Evolutionary conservation across 202 grass and related monocot genomes (phyloP).

Genomic region (Setaria viridis): DNA sequence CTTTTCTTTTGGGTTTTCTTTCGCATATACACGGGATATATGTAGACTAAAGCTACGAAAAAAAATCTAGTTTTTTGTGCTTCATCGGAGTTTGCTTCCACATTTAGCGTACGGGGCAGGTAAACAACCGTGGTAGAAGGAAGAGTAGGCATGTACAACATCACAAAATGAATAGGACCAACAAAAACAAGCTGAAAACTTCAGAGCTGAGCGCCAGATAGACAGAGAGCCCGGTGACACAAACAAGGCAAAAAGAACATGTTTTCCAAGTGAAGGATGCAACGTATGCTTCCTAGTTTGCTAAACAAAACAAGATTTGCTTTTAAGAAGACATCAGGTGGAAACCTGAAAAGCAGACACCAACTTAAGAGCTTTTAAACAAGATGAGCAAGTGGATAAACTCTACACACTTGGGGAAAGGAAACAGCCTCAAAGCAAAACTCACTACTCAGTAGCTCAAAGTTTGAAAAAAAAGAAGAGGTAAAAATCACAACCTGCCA

Average conservation of each 20-base stretch:
- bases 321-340: constrained; percentile 19
- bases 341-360: constrained; percentile 1
- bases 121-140: neutral
- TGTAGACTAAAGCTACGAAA: neutral
- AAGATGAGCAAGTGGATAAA: neutral
- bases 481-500: neutral
- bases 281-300: constrained; percentile 17
- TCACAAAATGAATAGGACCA: constrained; percentile 4
- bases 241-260: neutral
- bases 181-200: neutral
- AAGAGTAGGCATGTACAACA: neutral
- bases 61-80: constrained; percentile 13
- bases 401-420: neutral
- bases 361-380: neutral
- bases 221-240: neutral
- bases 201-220: neutral
- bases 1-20: constrained; percentile 39
- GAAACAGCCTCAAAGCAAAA: neutral
- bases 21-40: constrained; percentile 24
- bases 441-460: neutral
- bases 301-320: constrained; percentile 19
- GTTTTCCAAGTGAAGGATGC: neutral
- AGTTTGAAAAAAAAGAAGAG: neutral
- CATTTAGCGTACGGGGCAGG: neutral
- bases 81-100: constrained; percentile 13